phyloP scores from a whole-genome alignment of 192 early-diverging fungal genomes.

The Coemansia erecta region DNA sequence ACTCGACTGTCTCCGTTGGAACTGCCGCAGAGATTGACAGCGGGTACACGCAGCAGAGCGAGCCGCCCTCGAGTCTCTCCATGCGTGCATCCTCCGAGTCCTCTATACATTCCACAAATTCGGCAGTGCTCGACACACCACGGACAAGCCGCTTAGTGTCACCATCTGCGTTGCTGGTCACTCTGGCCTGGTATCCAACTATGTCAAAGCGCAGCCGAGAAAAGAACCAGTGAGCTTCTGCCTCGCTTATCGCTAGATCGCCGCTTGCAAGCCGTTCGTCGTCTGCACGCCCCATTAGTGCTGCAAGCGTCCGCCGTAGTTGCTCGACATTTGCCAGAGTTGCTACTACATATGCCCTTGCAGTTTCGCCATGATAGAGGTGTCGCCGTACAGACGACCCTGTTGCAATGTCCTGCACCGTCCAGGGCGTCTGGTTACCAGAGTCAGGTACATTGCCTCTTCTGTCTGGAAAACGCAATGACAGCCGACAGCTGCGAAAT shows the following conservation, averaged over 20 bases:
- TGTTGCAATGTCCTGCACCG: slow-evolving; percentile 23
- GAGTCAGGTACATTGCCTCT: neutral
- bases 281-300: slow-evolving; percentile 25
- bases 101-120: neutral
- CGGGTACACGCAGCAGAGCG: slow-evolving; percentile 39
- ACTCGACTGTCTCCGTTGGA: neutral
- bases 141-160: slow-evolving; percentile 12
- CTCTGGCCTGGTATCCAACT: slow-evolving; percentile 23
- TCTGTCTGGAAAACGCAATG: slow-evolving; percentile 32
- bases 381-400: slow-evolving; percentile 13
- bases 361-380: slow-evolving; percentile 35
- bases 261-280: slow-evolving; percentile 10
- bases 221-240: slow-evolving; percentile 29
- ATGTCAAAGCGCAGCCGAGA: slow-evolving; percentile 17
- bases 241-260: slow-evolving; percentile 24
- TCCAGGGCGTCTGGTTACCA: slow-evolving; percentile 4
- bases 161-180: neutral
- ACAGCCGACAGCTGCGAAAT: slow-evolving; percentile 29
- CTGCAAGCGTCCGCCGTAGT: slow-evolving; percentile 29
- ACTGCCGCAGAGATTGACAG: slow-evolving; percentile 18
- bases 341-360: slow-evolving; percentile 26
- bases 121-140: neutral
- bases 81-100: neutral
- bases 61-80: slow-evolving; percentile 20
- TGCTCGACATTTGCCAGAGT: slow-evolving; percentile 42